Evolutionary conservation across 2,329 filamentous ascomycete species (phyloP).

Genomic region (Alternaria sp.): DNA sequence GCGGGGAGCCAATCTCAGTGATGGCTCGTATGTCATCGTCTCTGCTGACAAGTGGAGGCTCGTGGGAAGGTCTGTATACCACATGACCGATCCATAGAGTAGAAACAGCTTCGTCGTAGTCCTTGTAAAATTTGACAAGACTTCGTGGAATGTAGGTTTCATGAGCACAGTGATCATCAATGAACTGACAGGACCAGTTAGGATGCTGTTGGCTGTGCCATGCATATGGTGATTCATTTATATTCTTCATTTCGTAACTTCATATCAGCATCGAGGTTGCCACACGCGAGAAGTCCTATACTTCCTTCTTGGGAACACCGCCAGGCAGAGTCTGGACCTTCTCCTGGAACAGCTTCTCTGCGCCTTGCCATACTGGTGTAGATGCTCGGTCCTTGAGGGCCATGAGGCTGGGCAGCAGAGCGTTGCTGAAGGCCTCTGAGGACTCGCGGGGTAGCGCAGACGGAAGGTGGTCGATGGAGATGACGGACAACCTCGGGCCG

Average conservation of each 20-base stretch:
- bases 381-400: constrained; percentile 77
- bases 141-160: background rate
- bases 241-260: background rate
- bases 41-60: background rate
- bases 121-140: background rate
- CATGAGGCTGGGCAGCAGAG: constrained; percentile 78
- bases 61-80: background rate
- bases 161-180: background rate
- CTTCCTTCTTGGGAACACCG: constrained; percentile 41
- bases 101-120: background rate
- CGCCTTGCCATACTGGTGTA: constrained; percentile 81
- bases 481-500: constrained; percentile 73
- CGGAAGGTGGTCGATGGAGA: constrained; percentile 62
- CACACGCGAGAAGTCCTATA: constrained; percentile 13
- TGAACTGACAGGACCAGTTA: background rate
- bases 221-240: background rate
- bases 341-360: constrained; percentile 82
- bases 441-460: constrained; percentile 83
- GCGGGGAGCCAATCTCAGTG: background rate
- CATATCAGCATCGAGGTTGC: background rate
- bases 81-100: background rate
- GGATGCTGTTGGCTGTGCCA: background rate
- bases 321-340: constrained; percentile 76
- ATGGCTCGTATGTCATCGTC: background rate
- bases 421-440: constrained; percentile 81